A percentile compares a stretch with the other conserved stretches of the same genome.
Conservation (phyloP, 352 stramenopile genomes). For the Pilasporangium apinafurcum region DNA sequence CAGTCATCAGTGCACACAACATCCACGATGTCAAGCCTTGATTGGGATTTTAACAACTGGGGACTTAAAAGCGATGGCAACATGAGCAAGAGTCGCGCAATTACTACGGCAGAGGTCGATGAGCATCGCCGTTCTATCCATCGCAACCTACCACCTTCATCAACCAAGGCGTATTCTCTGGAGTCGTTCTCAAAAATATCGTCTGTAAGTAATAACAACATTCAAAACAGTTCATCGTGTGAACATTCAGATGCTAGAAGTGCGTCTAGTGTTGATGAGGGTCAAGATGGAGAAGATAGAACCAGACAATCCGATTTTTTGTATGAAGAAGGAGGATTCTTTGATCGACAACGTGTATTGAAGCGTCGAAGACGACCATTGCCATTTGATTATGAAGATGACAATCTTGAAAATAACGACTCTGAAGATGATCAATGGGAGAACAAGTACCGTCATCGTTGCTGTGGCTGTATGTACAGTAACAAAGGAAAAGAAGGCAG, state of each 20-base stretch:
- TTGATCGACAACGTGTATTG: constrained; percentile 58
- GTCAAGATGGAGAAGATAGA: constrained; percentile 9
- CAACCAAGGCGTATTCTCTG: constrained; percentile 47
- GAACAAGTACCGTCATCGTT: constrained; percentile 9
- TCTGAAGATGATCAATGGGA: constrained; percentile 8
- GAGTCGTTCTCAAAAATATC: constrained; percentile 55
- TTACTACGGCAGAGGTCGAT: neutral
- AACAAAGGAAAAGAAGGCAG: neutral
- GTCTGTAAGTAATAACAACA: constrained; percentile 16
- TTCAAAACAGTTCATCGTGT: constrained; percentile 5
- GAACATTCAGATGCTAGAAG: constrained; percentile 3
- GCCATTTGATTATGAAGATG: constrained; percentile 43
- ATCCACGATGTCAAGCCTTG: constrained; percentile 44
- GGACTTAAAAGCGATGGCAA: constrained; percentile 10
- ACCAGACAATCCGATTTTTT: constrained; percentile 57
- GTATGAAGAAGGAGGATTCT: constrained; percentile 75
- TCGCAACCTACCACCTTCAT: constrained; percentile 9
- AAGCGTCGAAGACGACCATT: constrained; percentile 52
- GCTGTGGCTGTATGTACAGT: constrained; percentile 41
- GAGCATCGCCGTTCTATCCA: neutral
- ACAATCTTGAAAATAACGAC: constrained; percentile 12
- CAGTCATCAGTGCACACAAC: constrained; percentile 50
- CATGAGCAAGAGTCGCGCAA: neutral
- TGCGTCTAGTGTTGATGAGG: constrained; percentile 16
- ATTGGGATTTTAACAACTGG: constrained; percentile 78